Conservation (phyloP, 2,329 filamentous ascomycete species). For the Aureobasidium melanogenum region DNA sequence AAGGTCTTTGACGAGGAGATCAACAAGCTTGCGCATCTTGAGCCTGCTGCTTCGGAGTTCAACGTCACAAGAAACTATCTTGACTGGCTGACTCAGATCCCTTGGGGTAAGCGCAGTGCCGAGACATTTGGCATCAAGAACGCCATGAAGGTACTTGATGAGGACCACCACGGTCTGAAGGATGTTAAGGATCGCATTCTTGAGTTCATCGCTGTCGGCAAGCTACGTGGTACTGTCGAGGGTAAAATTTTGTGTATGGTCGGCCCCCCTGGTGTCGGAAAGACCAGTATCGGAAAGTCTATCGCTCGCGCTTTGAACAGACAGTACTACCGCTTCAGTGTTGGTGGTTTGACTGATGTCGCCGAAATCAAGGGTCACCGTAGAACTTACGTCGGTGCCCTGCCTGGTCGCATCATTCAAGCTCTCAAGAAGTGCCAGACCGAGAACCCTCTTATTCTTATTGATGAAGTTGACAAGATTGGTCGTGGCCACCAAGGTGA, state of each 20-base stretch:
- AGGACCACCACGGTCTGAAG: slow-evolving; percentile 93
- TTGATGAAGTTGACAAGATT: slow-evolving; percentile 98
- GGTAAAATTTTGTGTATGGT: slow-evolving; percentile 98
- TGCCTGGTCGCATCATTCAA: slow-evolving; percentile 95
- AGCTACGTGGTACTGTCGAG: slow-evolving; percentile 91
- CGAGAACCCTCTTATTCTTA: slow-evolving; percentile 91
- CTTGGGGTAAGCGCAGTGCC: slow-evolving; percentile 88
- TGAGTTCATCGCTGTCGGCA: slow-evolving; percentile 96
- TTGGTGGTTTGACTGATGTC: slow-evolving; percentile 92
- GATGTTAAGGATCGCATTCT: slow-evolving; percentile 98
- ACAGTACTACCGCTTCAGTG: slow-evolving; percentile 97
- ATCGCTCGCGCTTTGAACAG: slow-evolving; percentile 90
- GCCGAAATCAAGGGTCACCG: slow-evolving; percentile 98
- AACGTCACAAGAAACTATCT: slow-evolving; percentile 98
- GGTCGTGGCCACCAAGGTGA: slow-evolving; percentile 94
- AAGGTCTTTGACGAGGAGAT: slow-evolving; percentile 98
- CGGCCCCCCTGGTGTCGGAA: slow-evolving; percentile 92
- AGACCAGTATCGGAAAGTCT: slow-evolving; percentile 97
- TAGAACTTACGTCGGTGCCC: slow-evolving; percentile 88
- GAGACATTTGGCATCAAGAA: slow-evolving; percentile 96
- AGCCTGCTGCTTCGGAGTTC: slow-evolving; percentile 93
- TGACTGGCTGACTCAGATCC: slow-evolving; percentile 97
- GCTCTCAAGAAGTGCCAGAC: slow-evolving; percentile 98
- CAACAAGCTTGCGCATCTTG: slow-evolving; percentile 91
- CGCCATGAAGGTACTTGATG: slow-evolving; percentile 81